Base-by-base conservation (phyloP, 2,329 filamentous ascomycete genomes). In the Fusarium compactum region DNA sequence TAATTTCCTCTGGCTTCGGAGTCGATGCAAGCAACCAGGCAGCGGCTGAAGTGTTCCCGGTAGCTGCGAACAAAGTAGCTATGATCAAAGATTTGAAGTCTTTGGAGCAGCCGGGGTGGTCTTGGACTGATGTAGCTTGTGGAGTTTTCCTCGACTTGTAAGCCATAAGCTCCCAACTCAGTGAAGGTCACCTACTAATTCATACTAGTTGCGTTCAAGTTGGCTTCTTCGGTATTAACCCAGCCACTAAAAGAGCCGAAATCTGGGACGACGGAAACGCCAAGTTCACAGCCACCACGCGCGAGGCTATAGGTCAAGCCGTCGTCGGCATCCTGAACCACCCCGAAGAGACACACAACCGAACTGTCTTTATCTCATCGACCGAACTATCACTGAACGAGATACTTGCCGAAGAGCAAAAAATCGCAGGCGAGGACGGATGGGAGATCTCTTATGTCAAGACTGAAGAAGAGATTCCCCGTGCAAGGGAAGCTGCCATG, bases 91-190 rank as follows among this genome's bases (percentile, higher is more conserved):
- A 38, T n/a, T 38, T 38, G 18, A 38, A 38, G 18, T n/a, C 34
- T 12, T n/a, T 38, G 34, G 34, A 38, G 7, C 34, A 38, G 18
- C 34, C 18, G 2, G 34, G 34, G 0, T 38, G 34, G 34, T 38
- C 34, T 12, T 38, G 34, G 34, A 38, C 34, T n/a, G 34, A 38
- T n/a, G 18, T 38, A 12, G 34, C 34, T 4, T 38, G 34, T n/a
- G 34, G 34, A 12, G 34, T 38, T 7, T 38, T 38, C 10, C 18
- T 38, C 3, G 34, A 38, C 34, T 38, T 38, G 34, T n/a, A 10
- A 6, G 32, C 18, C 2, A 18, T 1, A 18, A 0, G 1, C 9
- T 10, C 1, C 16, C 16, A 18, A 1, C 32, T 16, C 3, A 16
- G 3, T 5, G 15, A 5, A 9, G 15, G 5, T 16, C 16, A 18